Evolutionary conservation across 2,329 filamentous ascomycete species (phyloP).

Genomic region (Cryphonectria carpinicola): DNA sequence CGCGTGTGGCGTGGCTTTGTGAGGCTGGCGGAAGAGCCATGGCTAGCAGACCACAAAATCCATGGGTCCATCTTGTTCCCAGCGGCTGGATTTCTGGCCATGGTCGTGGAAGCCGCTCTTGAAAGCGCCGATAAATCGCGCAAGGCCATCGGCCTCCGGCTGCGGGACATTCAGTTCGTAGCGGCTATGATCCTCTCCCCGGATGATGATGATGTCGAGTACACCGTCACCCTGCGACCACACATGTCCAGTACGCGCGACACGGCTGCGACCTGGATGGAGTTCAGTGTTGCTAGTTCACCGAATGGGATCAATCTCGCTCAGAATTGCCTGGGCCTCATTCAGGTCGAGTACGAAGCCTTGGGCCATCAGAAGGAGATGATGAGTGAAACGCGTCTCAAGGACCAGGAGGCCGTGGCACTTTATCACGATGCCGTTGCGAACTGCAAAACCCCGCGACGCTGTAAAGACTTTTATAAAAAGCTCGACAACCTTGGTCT

Average conservation of each 20-base stretch:
- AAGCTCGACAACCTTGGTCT: too few species aligned
- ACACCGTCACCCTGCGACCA: slow-evolving; percentile 10
- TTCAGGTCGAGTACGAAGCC: slow-evolving; percentile 15
- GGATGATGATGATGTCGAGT: slow-evolving; percentile 13
- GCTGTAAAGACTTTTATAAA: not conserved
- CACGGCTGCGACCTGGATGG: slow-evolving; percentile 13
- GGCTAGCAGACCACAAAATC: slow-evolving; percentile 22
- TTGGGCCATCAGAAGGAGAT: slow-evolving; percentile 7
- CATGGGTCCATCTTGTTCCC: slow-evolving; percentile 17
- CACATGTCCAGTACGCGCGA: slow-evolving; percentile 12
- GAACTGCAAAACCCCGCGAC: too few species aligned
- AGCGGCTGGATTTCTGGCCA: slow-evolving; percentile 20
- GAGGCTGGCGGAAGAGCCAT: slow-evolving; percentile 21
- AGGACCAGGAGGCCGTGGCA: not conserved
- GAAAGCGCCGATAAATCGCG: slow-evolving; percentile 31
- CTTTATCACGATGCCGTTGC: slow-evolving; percentile 5
- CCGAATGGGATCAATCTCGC: not conserved
- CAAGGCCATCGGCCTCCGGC: not conserved
- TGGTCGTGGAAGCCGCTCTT: slow-evolving; percentile 15
- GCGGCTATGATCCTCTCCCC: slow-evolving; percentile 13
- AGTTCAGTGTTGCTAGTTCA: slow-evolving; percentile 16
- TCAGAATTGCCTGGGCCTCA: slow-evolving; percentile 18
- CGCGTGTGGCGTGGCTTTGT: slow-evolving; percentile 22
- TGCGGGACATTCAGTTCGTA: slow-evolving; percentile 16
- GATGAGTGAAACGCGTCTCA: slow-evolving; percentile 13